Evolutionary conservation across 2,329 filamentous ascomycete genomes (phyloP).

Genomic region (Pyrenophora seminiperda): DNA sequence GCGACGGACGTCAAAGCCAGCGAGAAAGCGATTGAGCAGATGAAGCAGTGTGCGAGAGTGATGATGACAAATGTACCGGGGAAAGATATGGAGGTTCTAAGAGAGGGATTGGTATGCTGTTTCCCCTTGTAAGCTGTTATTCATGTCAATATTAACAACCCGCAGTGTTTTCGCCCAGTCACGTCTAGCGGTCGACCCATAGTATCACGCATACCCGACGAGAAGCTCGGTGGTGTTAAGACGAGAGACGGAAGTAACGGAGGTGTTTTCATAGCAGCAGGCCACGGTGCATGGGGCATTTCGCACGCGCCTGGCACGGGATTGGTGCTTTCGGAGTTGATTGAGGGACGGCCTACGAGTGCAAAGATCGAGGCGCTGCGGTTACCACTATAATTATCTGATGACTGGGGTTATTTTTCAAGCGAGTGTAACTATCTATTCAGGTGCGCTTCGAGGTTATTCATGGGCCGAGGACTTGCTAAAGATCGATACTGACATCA

Average conservation of each 20-base stretch:
- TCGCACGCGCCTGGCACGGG: constrained; percentile 67
- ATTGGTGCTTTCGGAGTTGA: constrained; percentile 71
- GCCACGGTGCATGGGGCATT: constrained; percentile 77
- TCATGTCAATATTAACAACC: constrained; percentile 7
- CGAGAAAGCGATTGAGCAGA: constrained; percentile 53
- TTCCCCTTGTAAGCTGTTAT: background rate
- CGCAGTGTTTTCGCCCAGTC: constrained; percentile 71
- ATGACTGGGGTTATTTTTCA: no score
- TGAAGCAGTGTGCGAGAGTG: constrained; percentile 57
- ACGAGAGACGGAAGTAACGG: constrained; percentile 55
- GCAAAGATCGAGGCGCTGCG: constrained; percentile 64
- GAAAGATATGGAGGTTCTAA: constrained; percentile 65
- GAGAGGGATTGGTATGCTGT: constrained; percentile 60
- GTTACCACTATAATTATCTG: no score
- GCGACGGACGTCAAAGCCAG: constrained; percentile 59
- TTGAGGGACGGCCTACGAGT: constrained; percentile 62
- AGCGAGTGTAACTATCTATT: no score
- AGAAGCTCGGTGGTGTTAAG: constrained; percentile 58
- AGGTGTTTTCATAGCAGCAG: constrained; percentile 72
- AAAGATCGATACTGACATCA: no score
- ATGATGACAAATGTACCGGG: constrained; percentile 54
- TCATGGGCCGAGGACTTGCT: no score
- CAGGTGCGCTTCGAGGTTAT: no score
- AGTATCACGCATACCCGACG: constrained; percentile 62
- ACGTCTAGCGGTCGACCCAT: constrained; percentile 68